Evolutionary conservation across 495 filamentous ascomycete species (phyloP).

Genomic region (Aspergillus mulundensis): DNA sequence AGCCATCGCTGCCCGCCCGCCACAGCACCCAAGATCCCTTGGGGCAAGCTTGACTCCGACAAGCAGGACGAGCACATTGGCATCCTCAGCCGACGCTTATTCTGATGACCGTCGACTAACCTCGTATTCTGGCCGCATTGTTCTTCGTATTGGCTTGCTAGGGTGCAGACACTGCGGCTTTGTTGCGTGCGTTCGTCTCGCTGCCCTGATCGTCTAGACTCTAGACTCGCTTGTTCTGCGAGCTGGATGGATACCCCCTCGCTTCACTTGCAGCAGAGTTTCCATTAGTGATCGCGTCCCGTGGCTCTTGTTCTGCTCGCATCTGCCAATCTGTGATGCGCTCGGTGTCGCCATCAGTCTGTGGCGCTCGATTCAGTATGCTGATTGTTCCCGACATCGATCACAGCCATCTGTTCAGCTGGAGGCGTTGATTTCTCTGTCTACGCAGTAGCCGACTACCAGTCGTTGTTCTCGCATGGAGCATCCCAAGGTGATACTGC

Average conservation of each 20-base stretch:
- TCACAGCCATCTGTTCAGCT: no score
- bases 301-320: background rate
- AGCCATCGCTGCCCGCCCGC: slow-evolving; percentile 6
- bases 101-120: background rate
- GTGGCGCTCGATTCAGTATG: no score
- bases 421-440: background rate
- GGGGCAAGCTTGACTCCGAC: background rate
- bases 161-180: background rate
- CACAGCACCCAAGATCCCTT: slow-evolving; percentile 1
- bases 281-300: background rate
- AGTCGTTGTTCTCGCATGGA: background rate
- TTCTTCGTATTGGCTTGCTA: background rate
- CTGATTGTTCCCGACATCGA: no score
- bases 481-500: no score
- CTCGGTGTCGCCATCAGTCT: no score
- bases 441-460: no score
- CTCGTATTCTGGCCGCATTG: background rate
- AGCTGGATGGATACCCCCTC: background rate
- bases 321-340: background rate
- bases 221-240: background rate
- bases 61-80: slow-evolving; percentile 2
- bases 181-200: background rate
- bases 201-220: background rate
- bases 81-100: slow-evolving; percentile 10
- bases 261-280: background rate